These are phyloP conservation scores for Backusella tuberculispora DNA, from an alignment of 192 early-diverging fungal species.

Conservation along the genomic window DNA sequence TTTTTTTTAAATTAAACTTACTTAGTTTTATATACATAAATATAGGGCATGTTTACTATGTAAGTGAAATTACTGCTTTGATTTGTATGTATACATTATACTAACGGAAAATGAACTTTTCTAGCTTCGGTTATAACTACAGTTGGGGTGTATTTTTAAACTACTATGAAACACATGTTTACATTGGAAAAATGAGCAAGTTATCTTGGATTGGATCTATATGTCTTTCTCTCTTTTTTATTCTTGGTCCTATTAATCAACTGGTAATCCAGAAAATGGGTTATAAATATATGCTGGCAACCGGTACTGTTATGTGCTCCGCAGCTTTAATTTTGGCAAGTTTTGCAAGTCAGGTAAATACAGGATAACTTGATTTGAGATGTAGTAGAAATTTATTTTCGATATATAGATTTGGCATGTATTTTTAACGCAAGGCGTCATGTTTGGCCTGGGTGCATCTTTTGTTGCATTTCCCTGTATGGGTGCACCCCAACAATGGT, in stretches of 20 bases:
- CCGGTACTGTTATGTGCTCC: slow-evolving; percentile 50
- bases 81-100: not conserved
- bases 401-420: slow-evolving; percentile 66
- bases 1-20: not conserved
- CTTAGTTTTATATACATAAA: not conserved
- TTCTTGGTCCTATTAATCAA: slow-evolving; percentile 42
- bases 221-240: slow-evolving; percentile 48
- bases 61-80: not conserved
- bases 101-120: not conserved
- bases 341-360: slow-evolving; percentile 31
- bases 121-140: slow-evolving; percentile 51
- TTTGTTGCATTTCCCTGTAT: slow-evolving; percentile 69
- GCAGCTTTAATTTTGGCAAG: slow-evolving; percentile 50
- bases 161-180: slow-evolving; percentile 47
- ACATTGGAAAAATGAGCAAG: slow-evolving; percentile 39
- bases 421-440: slow-evolving; percentile 71
- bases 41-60: slow-evolving; percentile 33
- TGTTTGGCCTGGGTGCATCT: slow-evolving; percentile 73
- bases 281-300: slow-evolving; percentile 46
- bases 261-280: slow-evolving; percentile 51
- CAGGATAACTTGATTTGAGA: not conserved
- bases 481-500: slow-evolving; percentile 72
- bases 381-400: not conserved
- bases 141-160: slow-evolving; percentile 54
- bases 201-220: slow-evolving; percentile 55